Base-by-base conservation (phyloP, 352 stramenopile species). In the Globisporangium uncinulatum region DNA sequence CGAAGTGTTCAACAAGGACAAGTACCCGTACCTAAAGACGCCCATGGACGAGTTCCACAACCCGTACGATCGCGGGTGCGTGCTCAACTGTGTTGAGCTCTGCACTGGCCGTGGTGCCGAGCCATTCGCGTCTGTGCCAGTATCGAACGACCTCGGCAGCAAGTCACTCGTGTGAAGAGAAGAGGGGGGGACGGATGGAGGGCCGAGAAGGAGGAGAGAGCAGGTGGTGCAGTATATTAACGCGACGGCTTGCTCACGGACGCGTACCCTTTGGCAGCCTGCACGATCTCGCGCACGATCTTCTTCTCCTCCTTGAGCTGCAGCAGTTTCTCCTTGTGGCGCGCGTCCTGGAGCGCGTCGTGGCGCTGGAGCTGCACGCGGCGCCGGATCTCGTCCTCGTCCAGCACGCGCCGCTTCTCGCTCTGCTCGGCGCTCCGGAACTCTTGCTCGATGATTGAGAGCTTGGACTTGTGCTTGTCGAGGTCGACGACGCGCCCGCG, bases 371-470 rank as follows among this genome's bases (percentile, higher is more conserved):
- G 70, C 56, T 97, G 87, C 49, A 97, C 86, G 20, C 87, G 83
- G 29, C 89, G 80, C 31, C 84, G 81, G 54, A 96, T 83, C 54
- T 96, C 85, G 20, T 93, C 74, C 52, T 96, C 90, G 55, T 97
- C 90, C 20, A 76, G 79, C 45, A 89, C 70, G 17, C 80, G 75
- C 44, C 73, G 73, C 14, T 74, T 62, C 56, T 97, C 86, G 6
- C 70, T 71, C 39, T 87, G 79, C 63, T 97, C 89, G 0, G 89
- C 90, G 42, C 89, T 63, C 51, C 87, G 89, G 65, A 97, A 96
- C 59, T 97, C 89, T 63, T 96, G 87, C 69, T 97, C 87, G 52
- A 97, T 94, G 45, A 97, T 97, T 46, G 84, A 81, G 19, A 97
- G 70, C 61, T 97, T 96, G 8, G 76, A 73, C 63, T 93, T 94